Base-by-base conservation (phyloP, 352 stramenopile species). In the Saprolegnia parasitica region DNA sequence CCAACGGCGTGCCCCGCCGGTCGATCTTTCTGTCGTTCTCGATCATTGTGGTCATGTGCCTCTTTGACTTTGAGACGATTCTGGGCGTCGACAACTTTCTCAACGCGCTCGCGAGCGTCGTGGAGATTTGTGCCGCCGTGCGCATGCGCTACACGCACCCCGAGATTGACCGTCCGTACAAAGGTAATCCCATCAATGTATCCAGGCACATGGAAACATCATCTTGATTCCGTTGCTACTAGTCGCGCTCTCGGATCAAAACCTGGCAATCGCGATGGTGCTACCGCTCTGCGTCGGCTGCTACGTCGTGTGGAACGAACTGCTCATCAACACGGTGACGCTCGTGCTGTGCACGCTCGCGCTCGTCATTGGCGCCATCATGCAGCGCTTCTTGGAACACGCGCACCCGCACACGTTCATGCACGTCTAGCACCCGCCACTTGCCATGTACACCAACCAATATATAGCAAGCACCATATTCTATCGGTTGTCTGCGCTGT, bases 51-150 rank as follows among this genome's bases (percentile, higher is more conserved):
- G 81, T 84, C 67, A 88, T 92, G 79, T 82, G 83, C 0, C 72
- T 90, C 32, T 89, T 94, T 24, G 84, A 92, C 58, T 94, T 94
- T 55, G 79, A 88, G 68, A 85, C 81, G 47, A 94, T 93, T 57
- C 73, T 92, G 62, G 84, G 81, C 32, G 80, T 94, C 26, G 83
- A 90, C 68, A 94, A 94, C 72, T 90, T 94, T 56, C 62, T 91
- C 20, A 91, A 81, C 11, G 81, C 77, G n/a, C 71, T 91, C 24
- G 78, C 86, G 58, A 87, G 80, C 0, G 68, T 94, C 18, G 79
- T 91, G 6, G 86, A 94, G 64, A 88, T 92, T 73, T 83, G 83
- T 64, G 84, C 84, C 4, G 86, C 84, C 29, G 81, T 92, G 47
- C 78, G 81, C 39, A 86, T 94, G 77, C 86, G 86, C 40, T 90